Base-by-base conservation (phyloP, 805 yeast species). In the Starmerella etchellsii region DNA sequence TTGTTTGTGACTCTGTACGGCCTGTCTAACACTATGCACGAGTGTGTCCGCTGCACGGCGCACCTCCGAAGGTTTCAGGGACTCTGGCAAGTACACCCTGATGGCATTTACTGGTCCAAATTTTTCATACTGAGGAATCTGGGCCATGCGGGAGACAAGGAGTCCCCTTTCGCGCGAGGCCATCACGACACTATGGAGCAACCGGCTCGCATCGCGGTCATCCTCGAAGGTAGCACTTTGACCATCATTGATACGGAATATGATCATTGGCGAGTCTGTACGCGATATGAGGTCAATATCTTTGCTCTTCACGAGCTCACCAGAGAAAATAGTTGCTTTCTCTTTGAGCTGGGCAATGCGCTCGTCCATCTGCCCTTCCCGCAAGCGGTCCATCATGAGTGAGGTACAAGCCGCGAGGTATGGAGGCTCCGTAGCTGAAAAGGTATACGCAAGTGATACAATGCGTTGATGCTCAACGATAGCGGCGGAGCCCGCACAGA, bases 381-480 rank as follows among this genome's bases (percentile, higher is more conserved):
- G 56, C n/a, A 55, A 42, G 28, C 39, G 25, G 31, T 48, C 43
- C 20, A 54, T 41, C 18, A 53, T 50, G 9, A 34, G 46, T 7
- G 54, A 31, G 13, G 64, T 49, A 37, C 46, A 47, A 14, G 48
- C 50, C 6, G 94, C 94, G 32, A 84, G 72, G 61, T 81, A 88
- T 20, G 96, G 93, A 11, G 98, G 97, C 57, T 88, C 71, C 1
- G 95, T 73, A 7, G 98, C 98, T 54, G 94, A 81, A 59, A 83
- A 91, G 46, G 91, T 91, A 58, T 84, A 91, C 2, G 95, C 95
- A 49, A 70, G 69, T 13, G 94, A 82, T 20, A 84, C 80, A 54
- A 91, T 79, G 59, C 94, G 76, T 68, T 91, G 98, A 64, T 88
- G 95, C 52, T 78, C 77, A 26, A 85, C 74, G 84, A 91, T 83